Base-by-base conservation (phyloP, 345 rosid genomes). In the Noccaea bulbosa region DNA sequence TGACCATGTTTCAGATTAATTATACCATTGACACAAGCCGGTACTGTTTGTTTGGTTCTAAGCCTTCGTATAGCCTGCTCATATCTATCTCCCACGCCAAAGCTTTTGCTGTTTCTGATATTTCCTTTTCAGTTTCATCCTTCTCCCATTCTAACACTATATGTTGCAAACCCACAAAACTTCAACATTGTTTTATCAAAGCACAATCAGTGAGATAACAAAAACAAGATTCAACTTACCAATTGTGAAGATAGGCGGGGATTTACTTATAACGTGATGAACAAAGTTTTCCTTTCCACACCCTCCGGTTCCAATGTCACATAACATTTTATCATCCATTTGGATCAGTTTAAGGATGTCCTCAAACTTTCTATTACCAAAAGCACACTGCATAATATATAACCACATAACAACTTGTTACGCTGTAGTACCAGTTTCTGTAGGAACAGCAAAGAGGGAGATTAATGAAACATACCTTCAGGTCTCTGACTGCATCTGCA, bases 401-500 rank as follows among this genome's bases (percentile, higher is more conserved):
- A 2, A 34, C n/a, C 11, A 14, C 33, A 27, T 3, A 34, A 10
- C 2, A 34, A 32, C 4, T 34, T 15, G 10, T 55, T 8, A 8
- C 33, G 60, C 2, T 4, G 43, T 34, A 15, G 17, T 14, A 8
- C 48, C 48, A n/a, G 17, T 55, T 55, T 35, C 4, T 2, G 22
- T 35, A 55, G 27, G n/a, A 56, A 16, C 1, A 1, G 10, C 43
- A 55, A 15, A 7, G 11, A 32, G n/a, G 22, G 24, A 17, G 16
- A 56, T 7, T 27, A 46, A 24, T 30, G 27, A 57, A 49, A 15
- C 38, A 20, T 65, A 65, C 77, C 47, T 73, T 73, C 12, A 73
- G 16, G 30, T 73, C 71, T 65, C 72, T 65, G 60, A 73, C 33
- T 32, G 72, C 65, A 56, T 57, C 66, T 32, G 67, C 67, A 57